Evolutionary conservation across 2,329 filamentous ascomycete genomes (phyloP).

Genomic region (Sporothrix brasiliensis): DNA sequence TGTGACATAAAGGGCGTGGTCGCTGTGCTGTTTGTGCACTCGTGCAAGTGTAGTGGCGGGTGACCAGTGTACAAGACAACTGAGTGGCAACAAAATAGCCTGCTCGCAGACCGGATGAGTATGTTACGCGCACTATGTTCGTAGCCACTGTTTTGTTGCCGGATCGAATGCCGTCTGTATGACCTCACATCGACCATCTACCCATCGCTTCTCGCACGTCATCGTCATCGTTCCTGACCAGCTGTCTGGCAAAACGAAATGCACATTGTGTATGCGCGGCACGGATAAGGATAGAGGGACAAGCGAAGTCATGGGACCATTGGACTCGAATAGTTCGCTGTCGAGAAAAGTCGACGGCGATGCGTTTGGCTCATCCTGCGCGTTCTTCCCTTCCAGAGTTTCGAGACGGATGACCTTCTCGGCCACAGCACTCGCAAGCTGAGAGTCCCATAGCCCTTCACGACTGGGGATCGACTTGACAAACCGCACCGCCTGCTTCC

Average conservation of each 20-base stretch:
- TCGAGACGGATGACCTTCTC: conserved; percentile 6
- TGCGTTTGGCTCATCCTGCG: background rate
- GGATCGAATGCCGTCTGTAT: conserved; percentile 15
- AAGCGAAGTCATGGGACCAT: background rate
- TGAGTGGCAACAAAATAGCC: background rate
- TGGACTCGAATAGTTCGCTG: background rate
- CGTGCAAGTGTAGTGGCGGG: too few species aligned
- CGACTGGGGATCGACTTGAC: conserved; percentile 13
- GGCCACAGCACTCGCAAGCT: conserved; percentile 6
- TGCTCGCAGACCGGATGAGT: too few species aligned
- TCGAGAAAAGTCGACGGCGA: background rate
- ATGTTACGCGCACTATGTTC: background rate
- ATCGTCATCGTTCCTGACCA: background rate
- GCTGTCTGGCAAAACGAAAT: conserved; percentile 12
- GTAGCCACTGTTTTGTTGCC: background rate
- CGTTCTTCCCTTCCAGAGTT: background rate
- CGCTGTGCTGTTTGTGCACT: too few species aligned
- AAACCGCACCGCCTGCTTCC: conserved; percentile 3
- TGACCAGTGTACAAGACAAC: too few species aligned
- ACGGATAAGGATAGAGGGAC: background rate
- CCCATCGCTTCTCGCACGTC: conserved; percentile 10
- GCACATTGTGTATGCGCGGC: conserved; percentile 14
- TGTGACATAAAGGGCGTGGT: too few species aligned
- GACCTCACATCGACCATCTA: background rate
- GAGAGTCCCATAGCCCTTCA: conserved; percentile 20